Evolutionary conservation across 1,139 yeast species (phyloP).

Genomic region (Scheffersomyces cryptocercus): DNA sequence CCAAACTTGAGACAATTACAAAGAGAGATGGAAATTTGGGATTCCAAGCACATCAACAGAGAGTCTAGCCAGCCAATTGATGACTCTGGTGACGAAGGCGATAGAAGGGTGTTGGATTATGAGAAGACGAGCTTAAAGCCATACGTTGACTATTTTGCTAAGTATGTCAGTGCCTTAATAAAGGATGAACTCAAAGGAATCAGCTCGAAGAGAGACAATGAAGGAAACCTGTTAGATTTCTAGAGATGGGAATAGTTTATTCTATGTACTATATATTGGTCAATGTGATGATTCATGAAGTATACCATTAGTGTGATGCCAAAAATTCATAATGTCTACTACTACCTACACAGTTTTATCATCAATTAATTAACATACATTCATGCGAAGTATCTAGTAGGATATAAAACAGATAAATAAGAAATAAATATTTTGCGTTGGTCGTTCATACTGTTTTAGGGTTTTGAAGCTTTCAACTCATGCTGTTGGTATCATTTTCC

Average conservation of each 20-base stretch:
- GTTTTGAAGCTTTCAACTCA: too few relatives aligned
- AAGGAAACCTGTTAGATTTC: slow-evolving; percentile 19
- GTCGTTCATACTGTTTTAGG: too few relatives aligned
- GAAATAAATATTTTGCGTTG: not conserved
- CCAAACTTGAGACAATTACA: slow-evolving; percentile 73
- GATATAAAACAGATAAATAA: not conserved
- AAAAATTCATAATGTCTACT: too few relatives aligned
- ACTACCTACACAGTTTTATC: too few relatives aligned
- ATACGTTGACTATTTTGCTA: slow-evolving; percentile 68
- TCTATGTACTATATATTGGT: too few relatives aligned
- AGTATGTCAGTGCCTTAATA: slow-evolving; percentile 58
- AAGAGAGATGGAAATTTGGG: slow-evolving; percentile 52
- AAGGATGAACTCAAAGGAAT: slow-evolving; percentile 52
- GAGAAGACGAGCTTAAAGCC: slow-evolving; percentile 74
- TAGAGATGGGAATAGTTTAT: not conserved
- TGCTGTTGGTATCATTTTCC: too few relatives aligned
- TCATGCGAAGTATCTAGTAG: not conserved
- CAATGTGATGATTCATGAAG: too few relatives aligned
- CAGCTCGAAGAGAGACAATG: slow-evolving; percentile 46
- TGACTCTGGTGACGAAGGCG: slow-evolving; percentile 25
- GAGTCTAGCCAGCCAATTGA: slow-evolving; percentile 28
- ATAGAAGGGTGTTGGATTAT: slow-evolving; percentile 39
- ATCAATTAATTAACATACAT: too few relatives aligned
- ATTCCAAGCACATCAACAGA: slow-evolving; percentile 29
- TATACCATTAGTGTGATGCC: too few relatives aligned